phyloP scores from a whole-genome alignment of 148 eudicot genomes.

The Rhododendron simsii region DNA sequence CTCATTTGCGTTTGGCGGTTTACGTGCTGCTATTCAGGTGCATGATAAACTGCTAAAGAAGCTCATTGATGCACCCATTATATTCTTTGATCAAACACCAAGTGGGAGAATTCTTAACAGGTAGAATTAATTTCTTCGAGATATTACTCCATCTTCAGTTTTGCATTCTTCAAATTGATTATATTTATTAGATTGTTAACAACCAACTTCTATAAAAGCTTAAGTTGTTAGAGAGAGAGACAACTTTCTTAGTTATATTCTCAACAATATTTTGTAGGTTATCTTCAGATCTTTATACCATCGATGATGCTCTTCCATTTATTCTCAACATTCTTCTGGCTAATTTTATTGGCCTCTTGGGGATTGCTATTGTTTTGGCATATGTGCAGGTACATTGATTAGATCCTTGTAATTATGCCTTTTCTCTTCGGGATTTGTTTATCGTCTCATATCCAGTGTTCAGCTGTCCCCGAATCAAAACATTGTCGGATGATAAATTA shows the following conservation, averaged over 20 bases:
- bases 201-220: not conserved
- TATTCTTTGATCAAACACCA: conserved; percentile 87
- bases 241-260: not conserved
- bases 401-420: not conserved
- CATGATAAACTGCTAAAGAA: conserved; percentile 62
- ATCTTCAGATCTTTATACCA: conserved; percentile 95
- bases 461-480: not conserved
- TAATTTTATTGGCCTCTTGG: conserved; percentile 83
- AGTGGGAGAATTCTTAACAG: conserved; percentile 93
- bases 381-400: conserved; percentile 65
- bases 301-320: conserved; percentile 96
- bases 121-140: conserved; percentile 25
- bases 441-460: not conserved
- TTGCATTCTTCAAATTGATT: conserved; percentile 12
- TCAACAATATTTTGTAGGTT: conserved; percentile 42
- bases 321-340: conserved; percentile 97
- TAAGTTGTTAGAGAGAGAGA: not conserved
- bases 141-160: not conserved
- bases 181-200: not conserved
- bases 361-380: conserved; percentile 70
- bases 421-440: not conserved
- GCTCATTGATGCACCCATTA: conserved; percentile 72
- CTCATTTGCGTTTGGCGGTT: conserved; percentile 96
- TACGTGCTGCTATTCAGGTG: conserved; percentile 74
- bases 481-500: not conserved